These are phyloP conservation scores for Laguncularia racemosa DNA, from an alignment of 345 rosid species.

Conservation along the genomic window DNA sequence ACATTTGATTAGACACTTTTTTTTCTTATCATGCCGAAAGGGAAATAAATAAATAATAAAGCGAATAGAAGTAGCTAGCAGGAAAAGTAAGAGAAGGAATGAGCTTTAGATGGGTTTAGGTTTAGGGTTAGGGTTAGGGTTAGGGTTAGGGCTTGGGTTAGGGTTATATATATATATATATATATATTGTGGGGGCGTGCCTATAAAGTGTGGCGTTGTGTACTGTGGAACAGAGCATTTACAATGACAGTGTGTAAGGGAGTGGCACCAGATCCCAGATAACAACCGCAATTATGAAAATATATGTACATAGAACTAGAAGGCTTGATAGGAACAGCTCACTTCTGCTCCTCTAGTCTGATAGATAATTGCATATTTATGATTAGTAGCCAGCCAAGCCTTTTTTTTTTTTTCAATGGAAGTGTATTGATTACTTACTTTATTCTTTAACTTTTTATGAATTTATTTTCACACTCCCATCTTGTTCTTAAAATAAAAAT, in stretches of 20 bases:
- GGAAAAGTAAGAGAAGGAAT: background rate
- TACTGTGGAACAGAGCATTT: conserved; percentile 17
- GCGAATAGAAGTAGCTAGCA: conserved; percentile 2
- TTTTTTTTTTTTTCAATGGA: too few species aligned
- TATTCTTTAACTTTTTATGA: too few species aligned
- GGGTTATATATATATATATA: background rate
- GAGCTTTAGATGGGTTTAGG: conserved; percentile 3
- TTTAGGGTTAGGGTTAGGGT: background rate
- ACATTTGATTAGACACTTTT: too few species aligned
- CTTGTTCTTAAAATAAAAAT: too few species aligned
- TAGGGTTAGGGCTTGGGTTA: conserved; percentile 3
- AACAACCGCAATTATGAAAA: conserved; percentile 23
- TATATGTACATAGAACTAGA: conserved; percentile 1
- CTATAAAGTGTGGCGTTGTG: conserved; percentile 6
- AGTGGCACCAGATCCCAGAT: conserved; percentile 41
- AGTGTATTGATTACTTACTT: too few species aligned
- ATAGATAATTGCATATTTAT: too few species aligned
- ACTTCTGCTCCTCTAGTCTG: background rate
- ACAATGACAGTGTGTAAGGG: conserved; percentile 19
- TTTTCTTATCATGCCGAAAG: background rate
- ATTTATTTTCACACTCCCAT: too few species aligned
- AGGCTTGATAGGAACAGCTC: background rate
- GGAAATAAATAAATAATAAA: background rate
- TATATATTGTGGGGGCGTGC: too few species aligned
- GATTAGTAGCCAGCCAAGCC: too few species aligned